phyloP scores from a whole-genome alignment of 2,329 filamentous ascomycete species.

The Epichloe glyceriae region DNA sequence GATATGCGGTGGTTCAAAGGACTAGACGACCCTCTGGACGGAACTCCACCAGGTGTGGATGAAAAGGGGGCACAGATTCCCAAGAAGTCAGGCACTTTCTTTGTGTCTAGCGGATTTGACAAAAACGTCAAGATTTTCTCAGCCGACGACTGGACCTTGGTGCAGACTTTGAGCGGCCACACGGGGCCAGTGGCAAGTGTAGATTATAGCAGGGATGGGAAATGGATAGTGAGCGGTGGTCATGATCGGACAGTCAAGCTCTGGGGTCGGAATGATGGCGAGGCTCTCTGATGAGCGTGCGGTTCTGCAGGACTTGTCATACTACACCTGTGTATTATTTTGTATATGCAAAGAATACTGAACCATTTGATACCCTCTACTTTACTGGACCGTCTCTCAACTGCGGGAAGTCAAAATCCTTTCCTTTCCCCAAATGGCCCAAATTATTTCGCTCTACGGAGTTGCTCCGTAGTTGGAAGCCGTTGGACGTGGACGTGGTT shows the following conservation, averaged over 20 bases:
- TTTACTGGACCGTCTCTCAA: neutral
- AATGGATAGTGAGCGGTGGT: conserved; percentile 88
- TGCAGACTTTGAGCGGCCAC: conserved; percentile 80
- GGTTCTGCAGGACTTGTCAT: neutral
- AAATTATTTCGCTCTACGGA: too few species aligned
- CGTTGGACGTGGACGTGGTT: too few species aligned
- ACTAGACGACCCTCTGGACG: conserved; percentile 56
- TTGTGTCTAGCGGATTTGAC: conserved; percentile 85
- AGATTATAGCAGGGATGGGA: conserved; percentile 74
- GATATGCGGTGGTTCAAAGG: conserved; percentile 93
- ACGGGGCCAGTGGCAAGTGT: conserved; percentile 84
- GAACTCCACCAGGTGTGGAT: conserved; percentile 44
- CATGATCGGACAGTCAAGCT: conserved; percentile 93
- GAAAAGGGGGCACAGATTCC: conserved; percentile 56
- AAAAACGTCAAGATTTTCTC: conserved; percentile 93
- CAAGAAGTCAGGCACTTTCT: conserved; percentile 82
- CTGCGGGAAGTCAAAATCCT: neutral
- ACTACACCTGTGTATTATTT: neutral
- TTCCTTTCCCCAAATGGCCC: too few species aligned
- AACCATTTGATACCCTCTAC: neutral
- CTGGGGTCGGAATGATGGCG: conserved; percentile 75
- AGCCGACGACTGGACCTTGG: conserved; percentile 86
- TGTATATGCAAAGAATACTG: neutral
- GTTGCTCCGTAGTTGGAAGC: too few species aligned
- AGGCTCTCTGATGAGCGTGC: conserved; percentile 28